A percentile compares a stretch with the other conserved stretches of the same genome.
phyloP scores from a whole-genome alignment of 768 basidiomycete species.

The Exidia glandulosa region DNA sequence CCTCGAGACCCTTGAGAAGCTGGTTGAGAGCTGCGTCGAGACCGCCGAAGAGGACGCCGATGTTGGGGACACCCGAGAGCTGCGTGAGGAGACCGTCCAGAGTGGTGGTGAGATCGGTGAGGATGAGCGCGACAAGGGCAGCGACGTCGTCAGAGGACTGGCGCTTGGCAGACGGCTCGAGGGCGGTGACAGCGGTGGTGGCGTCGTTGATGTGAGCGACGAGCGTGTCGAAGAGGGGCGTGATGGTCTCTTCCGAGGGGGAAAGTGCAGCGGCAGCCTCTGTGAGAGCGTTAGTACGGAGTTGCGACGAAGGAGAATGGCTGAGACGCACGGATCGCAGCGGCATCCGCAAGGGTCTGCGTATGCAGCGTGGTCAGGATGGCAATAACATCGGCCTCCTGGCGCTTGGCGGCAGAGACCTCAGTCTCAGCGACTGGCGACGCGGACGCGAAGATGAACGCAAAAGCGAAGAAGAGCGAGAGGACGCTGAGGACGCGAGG shows the following conservation, averaged over 20 bases:
- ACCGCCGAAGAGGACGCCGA: conserved; percentile 13
- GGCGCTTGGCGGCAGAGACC: background rate
- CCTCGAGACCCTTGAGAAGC: conserved; percentile 16
- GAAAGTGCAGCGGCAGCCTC: conserved; percentile 2
- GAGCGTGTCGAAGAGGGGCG: conserved; percentile 14
- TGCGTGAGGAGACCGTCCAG: conserved; percentile 11
- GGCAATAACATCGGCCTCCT: conserved; percentile 13
- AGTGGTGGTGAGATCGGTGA: conserved; percentile 15
- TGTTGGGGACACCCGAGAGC: conserved; percentile 6
- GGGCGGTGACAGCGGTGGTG: conserved; percentile 9
- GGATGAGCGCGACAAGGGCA: conserved; percentile 14
- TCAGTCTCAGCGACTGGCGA: background rate
- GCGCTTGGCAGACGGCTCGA: conserved; percentile 12
- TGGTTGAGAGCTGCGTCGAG: conserved; percentile 18
- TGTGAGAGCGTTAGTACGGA: conserved; percentile 1
- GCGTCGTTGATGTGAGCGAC: conserved; percentile 14
- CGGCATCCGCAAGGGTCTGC: conserved; percentile 11
- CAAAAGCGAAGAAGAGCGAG: conserved; percentile 3
- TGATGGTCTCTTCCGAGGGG: conserved; percentile 12
- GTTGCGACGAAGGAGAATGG: background rate
- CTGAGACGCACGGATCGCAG: conserved; percentile 13
- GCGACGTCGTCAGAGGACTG: conserved; percentile 17
- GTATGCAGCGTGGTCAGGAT: conserved; percentile 13
- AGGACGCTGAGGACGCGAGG: conserved; percentile 2
- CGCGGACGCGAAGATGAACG: background rate